Base-by-base conservation (phyloP, 179 eudicot genomes). In the Beta lomatogona region DNA sequence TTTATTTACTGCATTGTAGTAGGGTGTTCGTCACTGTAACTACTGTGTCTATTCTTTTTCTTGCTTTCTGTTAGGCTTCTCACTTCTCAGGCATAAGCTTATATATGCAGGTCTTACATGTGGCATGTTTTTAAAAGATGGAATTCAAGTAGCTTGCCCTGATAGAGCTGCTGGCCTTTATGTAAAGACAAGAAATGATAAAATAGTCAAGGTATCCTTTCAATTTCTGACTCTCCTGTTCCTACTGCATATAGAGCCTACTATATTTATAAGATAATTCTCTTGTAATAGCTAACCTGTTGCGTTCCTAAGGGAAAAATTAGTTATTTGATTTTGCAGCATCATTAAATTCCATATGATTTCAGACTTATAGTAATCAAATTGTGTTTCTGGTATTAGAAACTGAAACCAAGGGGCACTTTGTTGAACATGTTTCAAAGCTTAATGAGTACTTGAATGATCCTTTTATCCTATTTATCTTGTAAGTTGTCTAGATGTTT, bases 161-260 rank as follows among this genome's bases (percentile, higher is more conserved):
- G 98, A 94, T 88, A 86, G 73, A 86, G 89, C 92, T 80, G 98
- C 98, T 73, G 99, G 99, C 70, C 98, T 95, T 70, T 92, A 95
- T 82, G 91, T 95, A 44, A 94, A 86, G 89, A 90, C 93, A 82
- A 89, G 97, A 83, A 89, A 83, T 61, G 89, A 90, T 85, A 86
- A 91, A 83, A 88, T 91, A 72, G 96, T 95, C 75, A 95, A 95
- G 91, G 99, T 95, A 93, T 80, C 57, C 36, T 78, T 85, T 82
- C 83, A 80, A 28, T 71, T 84, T 50, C 82, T 85, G 71, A 71
- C 28, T 57, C 19, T 55, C 73, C n/a, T 73, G 54, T 53, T 57
- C 54, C 19, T 73, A 41, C n/a, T 80, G 21, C 65, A 5, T 19
- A 41, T 31, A 31, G 64, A 55, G 5, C 41, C 41, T 36, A 36